phyloP scores from a whole-genome alignment of 208 protist genomes.

The Leishmania turanica region DNA sequence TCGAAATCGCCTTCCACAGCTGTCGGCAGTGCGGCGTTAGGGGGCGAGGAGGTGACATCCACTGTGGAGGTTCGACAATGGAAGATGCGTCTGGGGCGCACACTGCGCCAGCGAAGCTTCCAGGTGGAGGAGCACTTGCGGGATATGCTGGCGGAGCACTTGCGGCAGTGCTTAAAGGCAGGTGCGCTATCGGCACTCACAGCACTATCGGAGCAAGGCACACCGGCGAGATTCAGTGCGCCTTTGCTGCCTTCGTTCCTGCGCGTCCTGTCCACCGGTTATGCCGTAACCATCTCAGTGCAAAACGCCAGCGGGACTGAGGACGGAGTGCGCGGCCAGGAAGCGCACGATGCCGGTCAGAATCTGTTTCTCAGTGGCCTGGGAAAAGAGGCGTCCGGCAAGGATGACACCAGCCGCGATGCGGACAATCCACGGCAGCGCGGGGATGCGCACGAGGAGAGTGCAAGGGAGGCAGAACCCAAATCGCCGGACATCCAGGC shows the following conservation, averaged over 20 bases:
- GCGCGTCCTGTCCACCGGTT: conserved; percentile 17
- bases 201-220: neutral
- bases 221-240: neutral
- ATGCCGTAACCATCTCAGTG: conserved; percentile 11
- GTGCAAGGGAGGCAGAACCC: neutral
- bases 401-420: neutral
- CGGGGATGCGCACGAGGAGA: neutral
- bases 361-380: neutral
- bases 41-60: neutral
- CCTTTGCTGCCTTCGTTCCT: neutral
- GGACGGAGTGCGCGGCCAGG: neutral
- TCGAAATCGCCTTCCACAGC: neutral
- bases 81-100: conserved; percentile 3
- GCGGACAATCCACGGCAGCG: neutral
- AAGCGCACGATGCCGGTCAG: neutral
- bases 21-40: neutral
- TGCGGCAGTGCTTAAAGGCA: neutral
- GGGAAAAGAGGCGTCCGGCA: neutral
- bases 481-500: neutral
- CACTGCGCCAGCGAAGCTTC: conserved; percentile 1
- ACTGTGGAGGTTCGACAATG: neutral
- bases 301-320: neutral
- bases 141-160: neutral
- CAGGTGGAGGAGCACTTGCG: conserved; percentile 2
- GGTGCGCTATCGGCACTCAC: neutral